Evolutionary conservation across 345 rosid genomes (phyloP), one percentile per base, ranked within the genome.

Genomic region (Rhizophora mangle): DNA sequence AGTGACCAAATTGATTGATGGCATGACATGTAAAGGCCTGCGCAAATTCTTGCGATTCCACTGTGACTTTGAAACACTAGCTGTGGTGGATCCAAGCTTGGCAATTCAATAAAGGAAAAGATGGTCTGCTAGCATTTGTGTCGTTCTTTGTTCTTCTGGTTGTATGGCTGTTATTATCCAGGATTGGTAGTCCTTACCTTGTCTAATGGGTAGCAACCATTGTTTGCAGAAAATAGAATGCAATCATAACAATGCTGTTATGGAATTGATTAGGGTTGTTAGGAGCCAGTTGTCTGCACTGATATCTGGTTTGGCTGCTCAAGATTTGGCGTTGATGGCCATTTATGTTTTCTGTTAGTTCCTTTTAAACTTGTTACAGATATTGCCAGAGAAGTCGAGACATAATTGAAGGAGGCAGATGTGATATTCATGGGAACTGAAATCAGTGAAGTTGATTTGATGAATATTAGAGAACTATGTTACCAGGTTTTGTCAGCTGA

Each of bases 391-490:
- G 98, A 88, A 39, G 70, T 87, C 72, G 96, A 95, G 76, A 62
- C 83, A 3, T 92, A 88, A 20, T 60, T 95, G 68, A 92, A 92
- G 71, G 99, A 90, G 49, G 94, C 98, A 10, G 83, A 92, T 49
- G 70, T 85, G 68, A 92, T 90, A 82, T 95, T 98, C 24, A 90
- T 90, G 99, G 98, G 98, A 60, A 88, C 94, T 8, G 98, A 93
- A 82, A 80, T 93, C 51, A 89, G 82, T 73, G 97, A 93, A 15
- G 86, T 88, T 60, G 98, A 95, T 79, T 73, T 95, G 77, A 9
- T 78, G 39, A 88, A 88, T 61, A 89, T 93, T 61, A 83, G 79
- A 74, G 94, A 93, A 64, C 92, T 92, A 36, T 92, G 96, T 63
- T 92, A 88, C 62, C 96, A 95, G 74, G 97, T 95, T 67, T 72